Evolutionary conservation across 2,329 filamentous ascomycete genomes (phyloP), one percentile per base, ranked within the genome.

Genomic region (Curvularia spicifera): DNA sequence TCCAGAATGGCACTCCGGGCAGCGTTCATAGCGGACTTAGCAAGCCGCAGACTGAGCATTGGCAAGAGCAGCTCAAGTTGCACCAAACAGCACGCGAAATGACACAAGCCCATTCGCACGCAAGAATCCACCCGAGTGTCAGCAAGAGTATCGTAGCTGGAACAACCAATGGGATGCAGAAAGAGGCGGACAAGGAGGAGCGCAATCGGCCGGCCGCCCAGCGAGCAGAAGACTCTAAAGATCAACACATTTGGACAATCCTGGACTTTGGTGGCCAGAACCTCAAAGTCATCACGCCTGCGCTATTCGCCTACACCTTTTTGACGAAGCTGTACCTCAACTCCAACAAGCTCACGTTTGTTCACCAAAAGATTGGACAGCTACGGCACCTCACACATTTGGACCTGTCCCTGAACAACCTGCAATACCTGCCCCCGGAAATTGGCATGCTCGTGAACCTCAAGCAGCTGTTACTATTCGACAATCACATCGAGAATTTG

Each of bases 181-280:
- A 79, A 71, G 75, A 83, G 71, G 68, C 81, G 72, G 75, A 84
- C 26, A 80, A 82, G 60, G 84, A 87, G 64, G 84, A 84, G 65
- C 81, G 88, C 68, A 89, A 89, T 69, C 82, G 90, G 54, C 86
- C 90, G 59, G 85, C 85, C 70, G 83, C 85, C 63, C 87, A 88
- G 69, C 67, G 76, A 42, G 73, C 71, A 26, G 72, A 73, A n/a
- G 71, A 76, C 45, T 69, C 55, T 12, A 71, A 78, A 56, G 76
- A 79, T 68, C 80, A 74, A 64, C 90, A 97, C 76, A 90, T 93
- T 71, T 98, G 95, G 95, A 87, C 91, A 76, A 93, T 93, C 64
- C 83, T 99, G 68, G 95, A 99, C 78, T 89, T 98, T 75, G 95
- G 93, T 68, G 95, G 95, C n/a, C 95, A 98, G 80, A 94, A 94